Conservation (phyloP, 192 early-diverging fungal species). For the Podila epigama region DNA sequence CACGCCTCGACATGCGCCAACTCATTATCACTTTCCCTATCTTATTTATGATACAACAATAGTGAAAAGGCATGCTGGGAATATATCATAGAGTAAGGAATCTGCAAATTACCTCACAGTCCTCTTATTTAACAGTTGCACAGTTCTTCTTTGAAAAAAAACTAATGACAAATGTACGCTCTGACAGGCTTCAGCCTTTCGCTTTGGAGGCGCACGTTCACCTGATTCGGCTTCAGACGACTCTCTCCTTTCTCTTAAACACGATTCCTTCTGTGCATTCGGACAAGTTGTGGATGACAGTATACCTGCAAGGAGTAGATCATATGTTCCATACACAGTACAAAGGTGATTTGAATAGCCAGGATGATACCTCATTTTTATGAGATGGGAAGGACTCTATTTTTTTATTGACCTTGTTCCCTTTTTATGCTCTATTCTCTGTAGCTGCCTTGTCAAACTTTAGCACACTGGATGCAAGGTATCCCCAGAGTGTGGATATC, state of each 20-base stretch:
- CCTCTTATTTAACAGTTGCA: too few relatives aligned
- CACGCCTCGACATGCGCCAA: too few relatives aligned
- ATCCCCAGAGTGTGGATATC: constrained; percentile 18
- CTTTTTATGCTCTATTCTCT: neutral
- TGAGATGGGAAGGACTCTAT: neutral
- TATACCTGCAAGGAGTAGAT: constrained; percentile 23
- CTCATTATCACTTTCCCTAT: neutral
- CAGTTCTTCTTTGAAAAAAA: too few relatives aligned
- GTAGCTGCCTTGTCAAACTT: constrained; percentile 20
- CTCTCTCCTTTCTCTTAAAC: constrained; percentile 14
- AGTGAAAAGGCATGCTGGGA: constrained; percentile 30
- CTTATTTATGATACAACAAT: neutral
- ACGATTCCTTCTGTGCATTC: constrained; percentile 12
- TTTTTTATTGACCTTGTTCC: neutral
- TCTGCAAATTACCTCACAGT: too few relatives aligned
- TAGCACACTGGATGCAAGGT: constrained; percentile 7
- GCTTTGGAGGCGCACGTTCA: constrained; percentile 28
- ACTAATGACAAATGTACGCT: too few relatives aligned
- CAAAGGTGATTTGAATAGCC: neutral
- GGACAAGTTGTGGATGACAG: constrained; percentile 28
- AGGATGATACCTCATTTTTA: neutral
- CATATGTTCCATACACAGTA: constrained; percentile 12
- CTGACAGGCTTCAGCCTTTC: constrained; percentile 27
- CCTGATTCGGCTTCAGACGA: constrained; percentile 1
- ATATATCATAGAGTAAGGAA: constrained; percentile 25